These are phyloP conservation scores for Saturnispora dispora DNA, from an alignment of 805 yeast species.

Conservation along the genomic window DNA sequence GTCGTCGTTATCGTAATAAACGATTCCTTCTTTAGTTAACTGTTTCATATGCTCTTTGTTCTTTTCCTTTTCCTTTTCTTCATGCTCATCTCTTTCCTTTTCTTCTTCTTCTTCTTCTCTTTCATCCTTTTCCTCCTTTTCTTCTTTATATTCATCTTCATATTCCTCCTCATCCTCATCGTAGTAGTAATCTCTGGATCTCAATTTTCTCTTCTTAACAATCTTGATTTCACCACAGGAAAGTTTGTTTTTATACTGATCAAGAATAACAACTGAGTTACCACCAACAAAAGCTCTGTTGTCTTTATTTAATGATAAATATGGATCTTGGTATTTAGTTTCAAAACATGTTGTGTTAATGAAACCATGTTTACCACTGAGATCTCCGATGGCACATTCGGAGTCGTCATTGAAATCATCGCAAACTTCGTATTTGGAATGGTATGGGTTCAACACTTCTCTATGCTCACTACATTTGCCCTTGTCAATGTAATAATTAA, in stretches of 20 bases:
- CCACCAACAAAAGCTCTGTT: slow-evolving; percentile 54
- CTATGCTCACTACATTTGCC: slow-evolving; percentile 50
- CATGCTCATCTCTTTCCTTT: not conserved
- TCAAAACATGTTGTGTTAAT: slow-evolving; percentile 64
- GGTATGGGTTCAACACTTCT: slow-evolving; percentile 55
- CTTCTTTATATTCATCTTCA: not conserved
- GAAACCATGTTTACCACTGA: slow-evolving; percentile 70
- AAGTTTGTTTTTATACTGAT: slow-evolving; percentile 43
- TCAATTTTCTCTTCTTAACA: slow-evolving; percentile 20
- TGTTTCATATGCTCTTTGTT: not conserved
- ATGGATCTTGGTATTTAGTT: slow-evolving; percentile 54
- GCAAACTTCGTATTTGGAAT: slow-evolving; percentile 42
- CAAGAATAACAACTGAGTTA: slow-evolving; percentile 47
- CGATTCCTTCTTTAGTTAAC: not conserved
- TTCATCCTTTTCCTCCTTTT: not conserved
- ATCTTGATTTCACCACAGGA: slow-evolving; percentile 54
- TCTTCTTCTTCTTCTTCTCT: not conserved
- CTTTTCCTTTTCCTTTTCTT: not conserved
- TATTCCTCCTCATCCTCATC: slow-evolving; percentile 2
- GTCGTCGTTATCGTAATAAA: not conserved
- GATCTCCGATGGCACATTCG: slow-evolving; percentile 62
- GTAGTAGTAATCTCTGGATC: slow-evolving; percentile 18
- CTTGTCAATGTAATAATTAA: slow-evolving; percentile 57
- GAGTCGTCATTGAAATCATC: slow-evolving; percentile 42
- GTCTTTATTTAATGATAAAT: slow-evolving; percentile 48